A percentile compares a stretch with the other conserved stretches of the same genome.
Evolutionary conservation across 176 grass and related monocot genomes (phyloP).

Genomic region (maize (Zea mays)): DNA sequence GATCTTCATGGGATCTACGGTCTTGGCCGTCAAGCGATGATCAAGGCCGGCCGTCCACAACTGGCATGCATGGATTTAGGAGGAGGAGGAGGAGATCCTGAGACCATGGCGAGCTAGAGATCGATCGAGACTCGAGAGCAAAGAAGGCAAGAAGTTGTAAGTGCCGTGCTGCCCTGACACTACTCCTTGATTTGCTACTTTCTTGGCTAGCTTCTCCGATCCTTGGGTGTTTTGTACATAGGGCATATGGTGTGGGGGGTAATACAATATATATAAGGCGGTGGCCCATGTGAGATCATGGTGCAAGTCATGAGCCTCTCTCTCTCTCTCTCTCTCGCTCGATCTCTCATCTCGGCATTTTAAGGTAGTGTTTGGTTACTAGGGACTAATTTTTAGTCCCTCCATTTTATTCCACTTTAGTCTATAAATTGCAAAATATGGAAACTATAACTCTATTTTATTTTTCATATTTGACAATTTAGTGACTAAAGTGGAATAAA

Average conservation of each 20-base stretch:
- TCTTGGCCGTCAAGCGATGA: conserved; percentile 1
- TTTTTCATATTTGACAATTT: too few relatives aligned
- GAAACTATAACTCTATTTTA: too few relatives aligned
- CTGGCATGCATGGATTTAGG: conserved; percentile 16
- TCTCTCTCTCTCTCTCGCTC: too few relatives aligned
- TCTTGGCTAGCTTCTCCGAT: conserved; percentile 23
- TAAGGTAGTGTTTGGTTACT: too few relatives aligned
- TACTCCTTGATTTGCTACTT: conserved; percentile 42
- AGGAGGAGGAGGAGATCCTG: background rate
- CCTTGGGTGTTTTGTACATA: conserved; percentile 58
- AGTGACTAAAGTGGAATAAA: too few relatives aligned
- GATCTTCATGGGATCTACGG: background rate
- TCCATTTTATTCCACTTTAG: too few relatives aligned
- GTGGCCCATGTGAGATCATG: conserved; percentile 33
- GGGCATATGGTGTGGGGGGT: conserved; percentile 48
- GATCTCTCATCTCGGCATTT: conserved; percentile 47
- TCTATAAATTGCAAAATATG: too few relatives aligned
- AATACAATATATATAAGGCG: conserved; percentile 38
- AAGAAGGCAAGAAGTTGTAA: conserved; percentile 51
- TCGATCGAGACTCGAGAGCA: background rate
- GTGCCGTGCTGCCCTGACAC: conserved; percentile 44
- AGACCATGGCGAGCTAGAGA: conserved; percentile 6
- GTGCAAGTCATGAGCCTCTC: conserved; percentile 46
- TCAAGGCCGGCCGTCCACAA: background rate
- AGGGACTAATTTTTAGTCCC: too few relatives aligned